Evolutionary conservation across 1,284 basidiomycete species (phyloP).

Genomic region (Lignosus rhinocerotis): DNA sequence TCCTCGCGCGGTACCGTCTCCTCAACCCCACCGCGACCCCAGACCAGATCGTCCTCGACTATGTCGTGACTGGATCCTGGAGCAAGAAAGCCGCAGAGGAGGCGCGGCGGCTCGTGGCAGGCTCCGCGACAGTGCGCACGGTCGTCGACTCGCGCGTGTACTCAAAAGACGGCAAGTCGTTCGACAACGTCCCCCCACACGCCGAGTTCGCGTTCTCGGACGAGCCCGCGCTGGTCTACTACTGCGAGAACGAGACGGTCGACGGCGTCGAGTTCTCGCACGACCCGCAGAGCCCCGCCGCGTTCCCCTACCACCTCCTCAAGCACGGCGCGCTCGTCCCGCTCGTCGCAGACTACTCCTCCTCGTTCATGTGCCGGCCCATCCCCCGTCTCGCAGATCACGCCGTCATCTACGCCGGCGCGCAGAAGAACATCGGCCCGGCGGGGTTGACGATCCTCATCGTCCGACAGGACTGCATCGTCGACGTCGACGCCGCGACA

Average conservation of each 20-base stretch:
- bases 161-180: slow-evolving; percentile 68
- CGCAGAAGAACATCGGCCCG: slow-evolving; percentile 99
- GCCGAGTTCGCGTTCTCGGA: slow-evolving; percentile 76
- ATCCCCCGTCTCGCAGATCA: slow-evolving; percentile 88
- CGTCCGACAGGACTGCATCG: slow-evolving; percentile 89
- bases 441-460: slow-evolving; percentile 93
- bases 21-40: slow-evolving; percentile 58
- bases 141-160: slow-evolving; percentile 66
- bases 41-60: slow-evolving; percentile 72
- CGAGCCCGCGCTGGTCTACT: slow-evolving; percentile 90
- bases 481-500: slow-evolving; percentile 82
- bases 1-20: slow-evolving; percentile 78
- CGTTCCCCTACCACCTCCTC: slow-evolving; percentile 83
- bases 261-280: slow-evolving; percentile 91
- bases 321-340: slow-evolving; percentile 59
- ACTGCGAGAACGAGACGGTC: slow-evolving; percentile 99
- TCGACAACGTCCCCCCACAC: slow-evolving; percentile 80
- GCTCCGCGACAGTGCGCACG: slow-evolving; percentile 58
- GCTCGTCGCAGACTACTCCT: slow-evolving; percentile 94
- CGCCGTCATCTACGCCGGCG: slow-evolving; percentile 95
- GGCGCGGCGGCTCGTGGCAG: slow-evolving; percentile 61
- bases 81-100: slow-evolving; percentile 85
- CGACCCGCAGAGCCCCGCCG: slow-evolving; percentile 49
- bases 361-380: slow-evolving; percentile 95
- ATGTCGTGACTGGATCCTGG: slow-evolving; percentile 91